These are phyloP conservation scores for Curvularia lunata DNA, from an alignment of 2,329 filamentous ascomycete genomes.

Conservation along the genomic window DNA sequence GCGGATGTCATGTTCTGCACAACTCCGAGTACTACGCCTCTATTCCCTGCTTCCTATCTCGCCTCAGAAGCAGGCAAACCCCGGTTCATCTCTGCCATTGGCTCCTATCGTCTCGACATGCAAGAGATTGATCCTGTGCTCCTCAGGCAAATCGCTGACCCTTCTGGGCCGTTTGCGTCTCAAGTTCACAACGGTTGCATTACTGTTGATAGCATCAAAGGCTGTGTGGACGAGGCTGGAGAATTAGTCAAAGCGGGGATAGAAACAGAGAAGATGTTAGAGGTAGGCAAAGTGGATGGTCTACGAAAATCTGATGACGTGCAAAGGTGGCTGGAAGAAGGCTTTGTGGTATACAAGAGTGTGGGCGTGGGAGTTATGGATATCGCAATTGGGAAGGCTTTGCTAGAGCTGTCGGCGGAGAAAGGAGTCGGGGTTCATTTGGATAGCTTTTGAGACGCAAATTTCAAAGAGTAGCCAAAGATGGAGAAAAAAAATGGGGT, in stretches of 20 bases:
- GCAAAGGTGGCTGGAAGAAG: conserved; percentile 32
- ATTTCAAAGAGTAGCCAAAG: background rate
- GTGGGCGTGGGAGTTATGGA: conserved; percentile 61
- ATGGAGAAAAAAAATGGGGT: background rate
- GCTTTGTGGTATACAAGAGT: conserved; percentile 58
- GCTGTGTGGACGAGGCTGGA: conserved; percentile 55
- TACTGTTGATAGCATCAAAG: conserved; percentile 44
- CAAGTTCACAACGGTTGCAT: conserved; percentile 17
- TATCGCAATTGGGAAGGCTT: conserved; percentile 49
- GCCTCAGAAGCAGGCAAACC: conserved; percentile 12
- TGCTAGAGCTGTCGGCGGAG: conserved; percentile 25
- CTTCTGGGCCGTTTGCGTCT: conserved; percentile 3
- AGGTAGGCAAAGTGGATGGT: conserved; percentile 14
- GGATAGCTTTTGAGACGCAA: conserved; percentile 17
- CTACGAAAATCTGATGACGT: background rate
- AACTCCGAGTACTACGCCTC: conserved; percentile 54
- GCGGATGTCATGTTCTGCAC: conserved; percentile 58
- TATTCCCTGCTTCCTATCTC: conserved; percentile 52
- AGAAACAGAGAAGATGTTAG: conserved; percentile 17
- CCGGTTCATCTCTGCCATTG: conserved; percentile 38
- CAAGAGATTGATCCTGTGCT: conserved; percentile 56
- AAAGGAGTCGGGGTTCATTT: conserved; percentile 21
- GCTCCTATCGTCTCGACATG: conserved; percentile 51
- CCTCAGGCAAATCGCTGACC: conserved; percentile 34
- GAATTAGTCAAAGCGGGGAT: conserved; percentile 54